Evolutionary conservation across 108 stramenopile genomes (phyloP), one percentile per base, ranked within the genome.

Genomic region (Hondaea fermentalgiana): DNA sequence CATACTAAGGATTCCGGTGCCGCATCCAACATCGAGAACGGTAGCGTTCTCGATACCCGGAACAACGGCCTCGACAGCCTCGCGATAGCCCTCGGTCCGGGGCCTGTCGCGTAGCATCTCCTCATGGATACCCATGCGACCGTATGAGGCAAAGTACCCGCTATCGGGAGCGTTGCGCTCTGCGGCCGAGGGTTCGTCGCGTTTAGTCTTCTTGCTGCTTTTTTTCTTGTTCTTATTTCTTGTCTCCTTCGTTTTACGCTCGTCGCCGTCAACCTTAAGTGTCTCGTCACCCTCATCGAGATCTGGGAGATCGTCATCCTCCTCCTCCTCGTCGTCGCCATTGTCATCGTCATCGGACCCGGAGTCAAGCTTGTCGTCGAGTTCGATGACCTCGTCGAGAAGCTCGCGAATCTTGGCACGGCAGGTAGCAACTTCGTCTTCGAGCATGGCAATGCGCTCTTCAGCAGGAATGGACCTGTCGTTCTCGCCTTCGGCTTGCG

Each of bases 101-200:
- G 97, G 97, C 90, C 96, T 95, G 76, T 99, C 98, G 60, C 97
- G 97, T 8, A 99, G 93, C 98, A 99, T 99, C 91, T 98, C 98
- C 90, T 98, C 97, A 90, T 97, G 98, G 87, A 99, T 99, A 47
- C 96, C 96, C 91, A 97, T 96, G 88, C 98, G 97, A 12, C 96
- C 95, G 88, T 98, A 99, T 19, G 96, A 96, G 89, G 96, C 96
- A 89, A 96, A 98, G 91, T 98, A 98, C 60, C 97, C 96, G 90
- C 4, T 57, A 25, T 53, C 88, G 43, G 25, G 64, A 16, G 55
- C 55, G 16, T 57, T 57, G 16, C 55, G 55, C 16, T 57, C 55
- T 8, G 55, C 55, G 8, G 55, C 55, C 35, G 35, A 35, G 35
- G 35, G 55, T 16, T 57, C 16, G 55, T 8, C 55, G 4, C 55